These are phyloP conservation scores for Trichoderma reesei DNA, from an alignment of 495 filamentous ascomycete species.

Conservation along the genomic window DNA sequence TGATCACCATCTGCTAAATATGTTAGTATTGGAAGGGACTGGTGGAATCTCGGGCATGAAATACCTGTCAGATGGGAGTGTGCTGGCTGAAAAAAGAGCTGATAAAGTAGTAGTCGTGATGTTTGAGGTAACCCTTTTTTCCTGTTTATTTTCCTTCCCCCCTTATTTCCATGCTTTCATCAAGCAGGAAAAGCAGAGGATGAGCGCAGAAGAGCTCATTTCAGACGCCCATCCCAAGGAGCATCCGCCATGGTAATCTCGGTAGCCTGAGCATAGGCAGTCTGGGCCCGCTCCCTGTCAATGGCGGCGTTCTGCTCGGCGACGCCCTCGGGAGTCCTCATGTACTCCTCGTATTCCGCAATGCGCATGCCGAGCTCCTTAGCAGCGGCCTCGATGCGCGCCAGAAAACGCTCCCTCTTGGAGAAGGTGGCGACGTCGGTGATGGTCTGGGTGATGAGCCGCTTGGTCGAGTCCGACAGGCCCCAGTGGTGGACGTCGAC, in stretches of 20 bases:
- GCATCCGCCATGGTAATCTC: conserved; percentile 12
- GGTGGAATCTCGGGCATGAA: not conserved
- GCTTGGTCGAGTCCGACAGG: conserved; percentile 5
- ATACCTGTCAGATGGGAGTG: too few relatives aligned
- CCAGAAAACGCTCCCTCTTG: not conserved
- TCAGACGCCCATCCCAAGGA: conserved; percentile 5
- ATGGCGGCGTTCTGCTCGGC: conserved; percentile 5
- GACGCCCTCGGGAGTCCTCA: conserved; percentile 1
- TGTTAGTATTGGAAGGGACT: not conserved
- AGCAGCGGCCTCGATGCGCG: conserved; percentile 2
- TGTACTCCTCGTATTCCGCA: conserved; percentile 11
- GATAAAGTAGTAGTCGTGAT: too few relatives aligned
- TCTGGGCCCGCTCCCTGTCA: conserved; percentile 7
- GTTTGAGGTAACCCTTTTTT: too few relatives aligned
- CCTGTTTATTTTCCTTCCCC: not conserved
- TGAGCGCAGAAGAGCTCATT: conserved; percentile 12
- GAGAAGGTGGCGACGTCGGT: conserved; percentile 1
- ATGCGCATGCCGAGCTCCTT: conserved; percentile 9
- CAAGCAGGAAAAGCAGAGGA: not conserved
- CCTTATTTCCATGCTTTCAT: not conserved
- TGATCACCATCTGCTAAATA: too few relatives aligned
- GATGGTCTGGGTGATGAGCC: conserved; percentile 7
- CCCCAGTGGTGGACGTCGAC: not conserved
- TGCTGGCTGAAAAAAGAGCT: too few relatives aligned
- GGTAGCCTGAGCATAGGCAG: conserved; percentile 19